Base-by-base conservation (phyloP, 305 asterid genomes). In the Rubia tinctorum region DNA sequence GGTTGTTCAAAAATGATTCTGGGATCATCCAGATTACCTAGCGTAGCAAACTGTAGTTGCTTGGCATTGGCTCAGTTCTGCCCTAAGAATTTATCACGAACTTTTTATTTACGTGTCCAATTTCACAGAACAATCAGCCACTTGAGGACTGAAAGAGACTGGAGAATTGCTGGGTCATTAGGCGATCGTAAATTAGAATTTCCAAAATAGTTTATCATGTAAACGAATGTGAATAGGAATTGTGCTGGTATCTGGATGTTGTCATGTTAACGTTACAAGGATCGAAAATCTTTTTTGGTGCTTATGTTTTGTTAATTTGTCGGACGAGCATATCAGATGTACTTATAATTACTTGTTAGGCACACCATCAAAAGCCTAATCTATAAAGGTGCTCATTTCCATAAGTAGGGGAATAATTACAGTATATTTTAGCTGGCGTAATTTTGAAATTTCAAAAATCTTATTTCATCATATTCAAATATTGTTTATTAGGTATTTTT, bases 181-280 rank as follows among this genome's bases (percentile, higher is more conserved):
- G 87, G 84, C 86, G 13, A 53, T 79, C 63, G 20, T 40, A 34
- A 30, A 47, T 47, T 15, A 71, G 17, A 23, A 40, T 17, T 55
- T 40, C 18, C 15, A 40, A 0, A 55, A 64, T 5, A 30, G 11
- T 13, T 62, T 18, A 20, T 27, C 75, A 65, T 79, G 77, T 66
- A 75, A 62, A 76, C 69, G 77, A 76, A 78, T 84, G 91, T 85
- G 89, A 85, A 87, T 5, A 34, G 71, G 78, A 80, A 75, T 73
- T 53, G 34, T 65, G 75, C 72, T 43, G 56, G 56, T 49, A 73
- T 8, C 56, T 12, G 13, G 76, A 74, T 80, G 64, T 51, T 66
- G 60, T 74, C 71, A 80, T 30, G 66, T 49, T 34, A 69, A 62
- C 75, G 47, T 62, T 66, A 37, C 30, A 11, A 17, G 44, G 13